phyloP scores from a whole-genome alignment of 345 rosid genomes.

The Adansonia digitata region DNA sequence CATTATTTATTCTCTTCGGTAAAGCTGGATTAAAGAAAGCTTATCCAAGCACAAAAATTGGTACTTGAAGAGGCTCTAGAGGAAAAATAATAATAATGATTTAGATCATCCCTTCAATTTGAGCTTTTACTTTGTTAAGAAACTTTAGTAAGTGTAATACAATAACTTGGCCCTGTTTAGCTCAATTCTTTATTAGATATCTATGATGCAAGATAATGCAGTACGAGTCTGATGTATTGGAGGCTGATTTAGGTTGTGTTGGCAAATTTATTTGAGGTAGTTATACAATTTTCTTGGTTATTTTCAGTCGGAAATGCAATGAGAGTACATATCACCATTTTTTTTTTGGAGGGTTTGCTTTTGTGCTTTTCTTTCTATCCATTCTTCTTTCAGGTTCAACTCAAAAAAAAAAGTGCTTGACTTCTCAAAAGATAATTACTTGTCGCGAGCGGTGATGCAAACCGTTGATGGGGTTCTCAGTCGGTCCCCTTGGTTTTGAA shows the following conservation, averaged over 20 bases:
- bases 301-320: neutral
- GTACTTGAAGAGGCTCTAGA: neutral
- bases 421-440: too few relatives aligned
- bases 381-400: neutral
- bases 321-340: neutral
- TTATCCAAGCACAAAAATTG: neutral
- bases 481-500: too few relatives aligned
- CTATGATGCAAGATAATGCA: conserved; percentile 13
- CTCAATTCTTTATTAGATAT: conserved; percentile 12
- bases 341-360: too few relatives aligned
- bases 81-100: too few relatives aligned
- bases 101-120: too few relatives aligned
- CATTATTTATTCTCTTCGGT: conserved; percentile 60
- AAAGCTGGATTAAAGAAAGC: conserved; percentile 42
- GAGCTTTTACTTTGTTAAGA: too few relatives aligned
- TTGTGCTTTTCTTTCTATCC: neutral
- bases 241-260: neutral
- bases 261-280: neutral
- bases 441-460: too few relatives aligned
- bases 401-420: too few relatives aligned
- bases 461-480: too few relatives aligned
- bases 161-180: conserved; percentile 3
- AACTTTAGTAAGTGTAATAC: too few relatives aligned
- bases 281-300: neutral
- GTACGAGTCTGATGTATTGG: neutral